Base-by-base conservation (phyloP, 2,329 filamentous ascomycete species). In the Phaeosphaeria sp. region DNA sequence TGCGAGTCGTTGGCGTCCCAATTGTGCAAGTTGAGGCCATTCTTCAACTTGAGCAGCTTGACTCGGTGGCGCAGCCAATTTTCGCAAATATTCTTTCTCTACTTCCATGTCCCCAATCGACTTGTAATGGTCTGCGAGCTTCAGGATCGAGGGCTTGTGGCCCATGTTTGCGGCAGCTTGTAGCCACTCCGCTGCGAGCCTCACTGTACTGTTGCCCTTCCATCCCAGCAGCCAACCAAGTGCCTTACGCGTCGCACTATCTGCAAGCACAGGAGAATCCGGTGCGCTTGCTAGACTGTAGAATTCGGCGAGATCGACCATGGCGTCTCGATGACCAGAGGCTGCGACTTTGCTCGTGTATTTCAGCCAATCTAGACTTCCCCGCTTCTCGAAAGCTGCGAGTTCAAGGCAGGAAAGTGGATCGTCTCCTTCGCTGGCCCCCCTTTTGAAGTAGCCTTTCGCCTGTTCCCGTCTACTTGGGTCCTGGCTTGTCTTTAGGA, bases 341-440 rank as follows among this genome's bases (percentile, higher is more conserved):
- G 76, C 74, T 3, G 80, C 81, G 1, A 80, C 80, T 71, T 82
- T 82, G 33, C 71, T 81, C 52, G 77, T 77, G 59, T 78, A 76
- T 55, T 75, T 75, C 9, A 82, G 66, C 80, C 81, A 82, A 2
- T 72, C 64, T 30, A 65, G 64, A 17, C 70, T 77, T 23, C 63
- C 58, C 25, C 61, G 58, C 2, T 71, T 63, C 39, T 66, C 60
- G 5, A 73, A 66, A 4, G 63, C 58, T 1, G 78, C 71, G 9
- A 77, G 73, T 46, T 75, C 68, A 54, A 74, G 79, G 61, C 75
- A 79, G 0, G 78, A 74, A n/a, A 75, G 65, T 0, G 81, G 80
- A 52, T 83, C 81, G 46, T 82, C 80, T 47, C 69, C 72, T 56
- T 76, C 59, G 18, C 73, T 65, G 6, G 74, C 73, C 17, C 79